A percentile compares a stretch with the other conserved stretches of the same genome.
These are phyloP conservation scores for Daldinia childiae DNA, from an alignment of 495 filamentous ascomycete genomes.

Conservation along the genomic window DNA sequence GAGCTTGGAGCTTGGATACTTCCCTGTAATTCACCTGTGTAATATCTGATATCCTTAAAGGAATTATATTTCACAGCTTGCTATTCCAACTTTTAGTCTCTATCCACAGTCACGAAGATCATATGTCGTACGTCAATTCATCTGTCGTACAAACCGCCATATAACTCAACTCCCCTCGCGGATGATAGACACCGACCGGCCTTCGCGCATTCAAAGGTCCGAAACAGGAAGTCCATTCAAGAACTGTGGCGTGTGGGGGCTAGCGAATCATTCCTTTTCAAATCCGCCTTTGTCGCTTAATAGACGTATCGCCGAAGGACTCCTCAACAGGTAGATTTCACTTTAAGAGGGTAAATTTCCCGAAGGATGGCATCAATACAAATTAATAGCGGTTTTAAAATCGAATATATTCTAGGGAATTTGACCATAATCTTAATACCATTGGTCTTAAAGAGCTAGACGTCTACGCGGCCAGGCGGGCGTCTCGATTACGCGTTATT, in stretches of 20 bases:
- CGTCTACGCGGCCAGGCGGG: conserved; percentile 1
- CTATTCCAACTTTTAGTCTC: not conserved
- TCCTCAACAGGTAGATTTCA: not conserved
- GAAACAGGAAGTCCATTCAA: not conserved
- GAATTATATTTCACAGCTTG: not conserved
- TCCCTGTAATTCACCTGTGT: not conserved
- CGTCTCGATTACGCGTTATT: conserved; percentile 10
- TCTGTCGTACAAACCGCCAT: not conserved
- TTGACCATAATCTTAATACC: not conserved
- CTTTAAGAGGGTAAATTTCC: not conserved
- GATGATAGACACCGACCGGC: not conserved
- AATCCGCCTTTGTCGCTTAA: not conserved
- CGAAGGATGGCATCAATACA: too few species aligned
- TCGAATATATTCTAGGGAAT: too few species aligned
- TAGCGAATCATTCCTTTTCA: not conserved
- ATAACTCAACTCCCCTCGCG: not conserved
- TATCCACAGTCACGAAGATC: not conserved
- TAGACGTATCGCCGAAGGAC: not conserved
- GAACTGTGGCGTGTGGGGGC: conserved; percentile 1
- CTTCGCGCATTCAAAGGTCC: conserved; percentile 2
- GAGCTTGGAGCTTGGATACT: not conserved
- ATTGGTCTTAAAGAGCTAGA: not conserved
- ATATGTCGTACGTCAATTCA: not conserved
- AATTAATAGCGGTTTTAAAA: not conserved
- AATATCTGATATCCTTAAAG: too few species aligned